These are phyloP conservation scores for Oxytropis ochrocephala DNA, from an alignment of 306 rosid species.

Conservation along the genomic window DNA sequence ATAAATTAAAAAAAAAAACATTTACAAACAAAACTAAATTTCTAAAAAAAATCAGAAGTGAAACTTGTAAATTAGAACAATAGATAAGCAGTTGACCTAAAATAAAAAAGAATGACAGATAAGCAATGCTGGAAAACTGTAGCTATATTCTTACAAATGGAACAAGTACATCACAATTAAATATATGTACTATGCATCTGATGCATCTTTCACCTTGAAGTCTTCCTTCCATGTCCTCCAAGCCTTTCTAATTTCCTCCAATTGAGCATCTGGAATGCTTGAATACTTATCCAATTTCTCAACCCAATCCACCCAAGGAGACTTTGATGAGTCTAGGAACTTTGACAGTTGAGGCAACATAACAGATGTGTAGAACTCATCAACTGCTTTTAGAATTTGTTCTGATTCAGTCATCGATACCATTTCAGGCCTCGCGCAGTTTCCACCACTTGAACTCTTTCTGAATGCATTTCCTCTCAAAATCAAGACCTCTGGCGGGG, in stretches of 20 bases:
- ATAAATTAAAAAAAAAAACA: no score
- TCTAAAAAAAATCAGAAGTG: background rate
- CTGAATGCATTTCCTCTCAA: conserved; percentile 64
- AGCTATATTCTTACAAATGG: background rate
- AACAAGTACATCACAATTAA: conserved; percentile 8
- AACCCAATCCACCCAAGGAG: conserved; percentile 81
- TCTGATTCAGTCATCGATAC: conserved; percentile 65
- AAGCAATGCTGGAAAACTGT: background rate
- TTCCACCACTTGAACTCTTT: conserved; percentile 46
- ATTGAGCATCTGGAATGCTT: conserved; percentile 52
- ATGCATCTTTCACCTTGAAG: conserved; percentile 19
- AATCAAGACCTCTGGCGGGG: conserved; percentile 74
- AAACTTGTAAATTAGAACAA: background rate
- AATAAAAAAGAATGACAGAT: no score
- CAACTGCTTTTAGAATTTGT: conserved; percentile 51
- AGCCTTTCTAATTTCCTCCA: conserved; percentile 69
- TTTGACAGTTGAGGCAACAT: conserved; percentile 66
- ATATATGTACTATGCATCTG: conserved; percentile 9
- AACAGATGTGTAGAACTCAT: conserved; percentile 60
- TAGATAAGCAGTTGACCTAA: no score
- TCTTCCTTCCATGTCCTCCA: conserved; percentile 72
- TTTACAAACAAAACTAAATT: no score
- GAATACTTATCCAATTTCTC: conserved; percentile 65
- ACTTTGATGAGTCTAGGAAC: conserved; percentile 61
- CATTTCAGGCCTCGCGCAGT: conserved; percentile 63